Base-by-base conservation (phyloP, 2,329 filamentous ascomycete species). In the Trichoderma sp. region DNA sequence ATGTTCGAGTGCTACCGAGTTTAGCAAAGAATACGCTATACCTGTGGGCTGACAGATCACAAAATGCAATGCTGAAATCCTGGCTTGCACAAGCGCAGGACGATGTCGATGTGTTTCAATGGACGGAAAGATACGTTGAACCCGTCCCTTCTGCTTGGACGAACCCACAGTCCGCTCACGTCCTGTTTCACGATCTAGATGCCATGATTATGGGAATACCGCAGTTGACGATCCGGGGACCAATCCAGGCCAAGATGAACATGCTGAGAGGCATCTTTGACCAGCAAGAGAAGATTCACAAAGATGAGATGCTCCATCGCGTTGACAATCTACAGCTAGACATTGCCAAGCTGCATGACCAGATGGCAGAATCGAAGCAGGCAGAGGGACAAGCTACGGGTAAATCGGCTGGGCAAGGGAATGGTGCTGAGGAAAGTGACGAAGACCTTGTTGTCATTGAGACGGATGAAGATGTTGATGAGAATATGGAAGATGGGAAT, bases 41-140 rank as follows among this genome's bases (percentile, higher is more conserved):
- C 2, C 3, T 69, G 15, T 62, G 56, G 57, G 66, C 66, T 24
- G 7, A 4, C 1, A 43, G 9, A 30, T 28, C 14, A 1, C 11
- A 36, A 0, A 70, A 62, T 1, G 14, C 5, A 6, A 2, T n/a
- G 1, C n/a, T 70, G 3, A 0, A 28, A 1, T 28, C 39, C 15
- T 70, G 66, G 66, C 66, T 70, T 28, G 66, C 15, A 7, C 21
- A 70, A 11, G 66, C 66, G 0, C 15, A 5, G 7, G 57, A 53
- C 4, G 36, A 70, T n/a, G 14, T 62, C 0, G 30, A 36, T 2
- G 28, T 53, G 14, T 70, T 70, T 28, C 57, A 36, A 4, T 70
- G 66, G 66, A 36, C 43, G 6, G 66, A 70, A 21, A 47, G 57
- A 36, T n/a, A 21, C 14, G 8, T 3, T 6, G n/a, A 47, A 8